These are phyloP conservation scores for Coemansia sp. DNA, from an alignment of 192 early-diverging fungal species.

Conservation along the genomic window DNA sequence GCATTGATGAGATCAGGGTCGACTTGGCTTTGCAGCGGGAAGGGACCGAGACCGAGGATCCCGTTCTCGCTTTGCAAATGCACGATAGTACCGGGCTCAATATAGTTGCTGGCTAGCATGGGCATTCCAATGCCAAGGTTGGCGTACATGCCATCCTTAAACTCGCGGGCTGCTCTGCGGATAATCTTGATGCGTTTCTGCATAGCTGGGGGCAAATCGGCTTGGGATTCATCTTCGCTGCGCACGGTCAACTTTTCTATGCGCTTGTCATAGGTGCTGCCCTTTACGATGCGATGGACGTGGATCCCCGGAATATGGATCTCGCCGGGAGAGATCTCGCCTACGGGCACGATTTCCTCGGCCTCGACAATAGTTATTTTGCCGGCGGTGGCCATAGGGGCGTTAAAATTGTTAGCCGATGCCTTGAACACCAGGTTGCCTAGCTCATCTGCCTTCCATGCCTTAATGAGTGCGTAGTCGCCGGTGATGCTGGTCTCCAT, in stretches of 20 bases:
- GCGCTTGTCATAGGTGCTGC: conserved; percentile 68
- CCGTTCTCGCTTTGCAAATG: conserved; percentile 80
- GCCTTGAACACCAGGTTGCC: conserved; percentile 73
- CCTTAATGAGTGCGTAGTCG: conserved; percentile 77
- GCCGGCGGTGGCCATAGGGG: conserved; percentile 69
- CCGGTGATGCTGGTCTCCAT: conserved; percentile 78
- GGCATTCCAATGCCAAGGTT: conserved; percentile 83
- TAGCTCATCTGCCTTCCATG: conserved; percentile 76
- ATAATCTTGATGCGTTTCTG: conserved; percentile 67
- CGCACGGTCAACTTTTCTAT: conserved; percentile 65
- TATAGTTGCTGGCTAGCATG: conserved; percentile 73
- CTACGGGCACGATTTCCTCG: conserved; percentile 76
- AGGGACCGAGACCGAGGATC: conserved; percentile 72
- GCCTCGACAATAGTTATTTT: conserved; percentile 77
- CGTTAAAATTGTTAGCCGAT: conserved; percentile 76
- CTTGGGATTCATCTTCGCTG: conserved; percentile 9
- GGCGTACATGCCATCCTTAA: conserved; percentile 72
- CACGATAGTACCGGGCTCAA: conserved; percentile 65
- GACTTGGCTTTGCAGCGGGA: conserved; percentile 66
- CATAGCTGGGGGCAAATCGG: conserved; percentile 44
- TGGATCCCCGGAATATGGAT: conserved; percentile 74
- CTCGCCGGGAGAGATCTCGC: conserved; percentile 63
- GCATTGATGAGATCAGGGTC: conserved; percentile 81
- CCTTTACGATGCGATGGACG: conserved; percentile 70
- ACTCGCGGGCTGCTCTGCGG: conserved; percentile 72